These are phyloP conservation scores for Debaryomyces coudertii DNA, from an alignment of 1,139 yeast genomes.

Conservation along the genomic window DNA sequence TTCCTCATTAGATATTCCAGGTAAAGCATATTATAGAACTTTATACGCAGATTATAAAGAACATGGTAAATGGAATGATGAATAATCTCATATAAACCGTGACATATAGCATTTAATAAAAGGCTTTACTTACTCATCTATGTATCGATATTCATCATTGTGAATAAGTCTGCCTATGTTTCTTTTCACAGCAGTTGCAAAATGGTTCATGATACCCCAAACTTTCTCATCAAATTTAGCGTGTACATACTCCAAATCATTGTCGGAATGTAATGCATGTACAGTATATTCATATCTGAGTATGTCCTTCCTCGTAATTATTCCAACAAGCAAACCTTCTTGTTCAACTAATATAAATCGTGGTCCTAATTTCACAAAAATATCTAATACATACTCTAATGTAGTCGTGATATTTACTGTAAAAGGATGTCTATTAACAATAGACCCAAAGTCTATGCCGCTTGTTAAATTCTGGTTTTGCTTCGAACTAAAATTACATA, in stretches of 20 bases:
- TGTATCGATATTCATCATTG: constrained; percentile 33
- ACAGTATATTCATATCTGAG: constrained; percentile 53
- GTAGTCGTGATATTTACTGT: constrained; percentile 58
- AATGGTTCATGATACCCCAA: constrained; percentile 39
- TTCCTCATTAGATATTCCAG: constrained; percentile 69
- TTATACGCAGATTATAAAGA: constrained; percentile 74
- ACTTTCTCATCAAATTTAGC: constrained; percentile 36
- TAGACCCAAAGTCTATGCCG: constrained; percentile 39
- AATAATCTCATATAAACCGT: constrained; percentile 23
- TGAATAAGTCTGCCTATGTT: constrained; percentile 35
- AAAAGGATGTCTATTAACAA: constrained; percentile 65
- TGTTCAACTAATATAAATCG: constrained; percentile 66
- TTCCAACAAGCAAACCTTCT: constrained; percentile 56
- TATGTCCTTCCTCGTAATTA: constrained; percentile 69
- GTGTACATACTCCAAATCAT: constrained; percentile 17
- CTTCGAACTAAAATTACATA: constrained; percentile 24
- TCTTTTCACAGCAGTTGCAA: constrained; percentile 24
- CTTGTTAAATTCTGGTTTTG: constrained; percentile 15
- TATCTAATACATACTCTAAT: constrained; percentile 64
- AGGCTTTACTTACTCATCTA: constrained; percentile 3
- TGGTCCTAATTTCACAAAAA: constrained; percentile 83
- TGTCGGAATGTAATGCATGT: constrained; percentile 26
- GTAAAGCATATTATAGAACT: constrained; percentile 67
- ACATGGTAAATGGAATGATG: constrained; percentile 83
- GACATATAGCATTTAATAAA: background rate